These are phyloP conservation scores for Tuber umbilicatum DNA, from an alignment of 495 filamentous ascomycete species.

Conservation along the genomic window DNA sequence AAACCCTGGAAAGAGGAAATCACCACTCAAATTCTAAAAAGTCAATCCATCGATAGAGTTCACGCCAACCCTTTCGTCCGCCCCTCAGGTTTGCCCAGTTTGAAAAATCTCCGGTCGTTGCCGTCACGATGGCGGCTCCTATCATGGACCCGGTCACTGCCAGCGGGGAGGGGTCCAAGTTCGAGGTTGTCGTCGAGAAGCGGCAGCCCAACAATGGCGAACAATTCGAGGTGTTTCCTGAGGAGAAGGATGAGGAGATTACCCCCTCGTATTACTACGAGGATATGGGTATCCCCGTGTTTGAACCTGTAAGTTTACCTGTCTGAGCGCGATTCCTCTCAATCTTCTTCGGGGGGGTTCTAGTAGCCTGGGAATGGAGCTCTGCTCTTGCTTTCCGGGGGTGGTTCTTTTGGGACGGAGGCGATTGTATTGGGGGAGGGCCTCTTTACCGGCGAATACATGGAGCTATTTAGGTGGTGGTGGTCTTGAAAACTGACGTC, in stretches of 20 bases:
- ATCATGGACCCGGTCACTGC: conserved; percentile 15
- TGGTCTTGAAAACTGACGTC: conserved; percentile 31
- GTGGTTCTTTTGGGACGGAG: conserved; percentile 23
- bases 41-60: not conserved
- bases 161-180: conserved; percentile 33
- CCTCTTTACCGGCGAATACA: conserved; percentile 5
- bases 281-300: conserved; percentile 80
- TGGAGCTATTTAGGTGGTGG: conserved; percentile 13
- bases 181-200: conserved; percentile 41
- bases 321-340: conserved; percentile 21
- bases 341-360: conserved; percentile 17
- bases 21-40: conserved; percentile 10
- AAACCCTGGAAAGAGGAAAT: conserved; percentile 16
- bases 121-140: conserved; percentile 34
- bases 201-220: conserved; percentile 46
- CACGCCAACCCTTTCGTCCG: conserved; percentile 10
- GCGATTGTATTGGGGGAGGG: conserved; percentile 30
- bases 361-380: conserved; percentile 16
- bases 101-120: conserved; percentile 24
- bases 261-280: conserved; percentile 82
- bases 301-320: conserved; percentile 66
- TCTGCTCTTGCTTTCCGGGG: conserved; percentile 7
- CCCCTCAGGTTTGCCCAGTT: conserved; percentile 14
- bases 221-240: conserved; percentile 39
- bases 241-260: conserved; percentile 56